Evolutionary conservation across 1,284 basidiomycete genomes (phyloP).

Genomic region (Tilletia setariae): DNA sequence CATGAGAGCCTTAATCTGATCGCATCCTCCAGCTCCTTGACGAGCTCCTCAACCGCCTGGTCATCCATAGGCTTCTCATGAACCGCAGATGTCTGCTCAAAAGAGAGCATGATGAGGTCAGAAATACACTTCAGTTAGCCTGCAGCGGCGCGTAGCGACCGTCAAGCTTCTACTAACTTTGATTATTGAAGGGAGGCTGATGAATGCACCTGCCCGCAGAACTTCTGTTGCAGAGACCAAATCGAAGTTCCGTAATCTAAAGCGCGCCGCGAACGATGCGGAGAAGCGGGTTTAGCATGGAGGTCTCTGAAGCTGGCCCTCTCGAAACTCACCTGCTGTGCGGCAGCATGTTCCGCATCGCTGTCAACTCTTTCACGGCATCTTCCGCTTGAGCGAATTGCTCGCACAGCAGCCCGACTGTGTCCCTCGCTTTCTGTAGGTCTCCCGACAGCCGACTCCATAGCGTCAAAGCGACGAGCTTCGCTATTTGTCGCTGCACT

Average conservation of each 20-base stretch:
- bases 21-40: constrained; percentile 70
- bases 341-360: constrained; percentile 62
- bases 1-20: constrained; percentile 68
- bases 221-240: constrained; percentile 82
- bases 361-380: constrained; percentile 65
- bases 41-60: constrained; percentile 64
- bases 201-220: constrained; percentile 75
- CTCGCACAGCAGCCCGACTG: constrained; percentile 44
- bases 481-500: constrained; percentile 82
- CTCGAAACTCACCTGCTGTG: constrained; percentile 47
- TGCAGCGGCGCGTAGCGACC: neutral
- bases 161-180: constrained; percentile 60
- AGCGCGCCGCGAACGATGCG: too few species aligned
- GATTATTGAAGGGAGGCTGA: constrained; percentile 71
- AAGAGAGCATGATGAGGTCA: constrained; percentile 6
- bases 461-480: constrained; percentile 63
- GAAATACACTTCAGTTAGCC: neutral
- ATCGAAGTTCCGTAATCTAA: constrained; percentile 79
- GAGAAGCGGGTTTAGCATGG: too few species aligned
- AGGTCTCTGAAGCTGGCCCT: neutral
- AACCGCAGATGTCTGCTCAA: constrained; percentile 20
- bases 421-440: constrained; percentile 42
- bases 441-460: constrained; percentile 29
- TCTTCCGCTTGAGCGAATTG: constrained; percentile 76
- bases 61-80: constrained; percentile 65